These are phyloP conservation scores for Lyophyllum decastes DNA, from an alignment of 768 basidiomycete genomes.

Conservation along the genomic window DNA sequence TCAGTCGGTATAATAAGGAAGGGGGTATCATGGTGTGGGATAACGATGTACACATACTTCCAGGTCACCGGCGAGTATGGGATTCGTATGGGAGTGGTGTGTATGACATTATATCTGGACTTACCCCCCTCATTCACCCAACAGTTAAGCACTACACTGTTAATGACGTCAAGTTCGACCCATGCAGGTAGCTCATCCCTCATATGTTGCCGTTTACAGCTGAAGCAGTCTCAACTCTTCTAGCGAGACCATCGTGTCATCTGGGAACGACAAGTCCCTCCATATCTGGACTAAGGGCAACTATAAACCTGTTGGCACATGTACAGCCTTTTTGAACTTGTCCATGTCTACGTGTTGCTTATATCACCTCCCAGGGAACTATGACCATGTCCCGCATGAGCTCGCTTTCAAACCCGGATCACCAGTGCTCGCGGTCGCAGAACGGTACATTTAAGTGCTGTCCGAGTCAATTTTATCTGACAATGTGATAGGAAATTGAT, in stretches of 20 bases:
- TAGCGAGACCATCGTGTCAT: constrained; percentile 47
- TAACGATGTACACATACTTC: constrained; percentile 19
- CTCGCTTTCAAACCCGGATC: constrained; percentile 45
- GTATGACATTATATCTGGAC: background rate
- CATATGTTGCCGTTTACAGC: background rate
- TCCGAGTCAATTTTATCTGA: background rate
- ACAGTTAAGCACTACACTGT: constrained; percentile 55
- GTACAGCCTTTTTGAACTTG: background rate
- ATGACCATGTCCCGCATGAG: constrained; percentile 37
- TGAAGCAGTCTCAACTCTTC: background rate
- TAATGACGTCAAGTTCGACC: constrained; percentile 57
- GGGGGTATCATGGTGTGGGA: constrained; percentile 49
- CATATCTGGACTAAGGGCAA: constrained; percentile 39
- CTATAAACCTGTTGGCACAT: constrained; percentile 2
- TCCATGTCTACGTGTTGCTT: background rate
- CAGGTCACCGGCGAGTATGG: constrained; percentile 21
- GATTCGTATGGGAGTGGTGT: background rate
- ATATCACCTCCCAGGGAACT: constrained; percentile 17
- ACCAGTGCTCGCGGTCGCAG: constrained; percentile 42
- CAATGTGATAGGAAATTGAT: constrained; percentile 14
- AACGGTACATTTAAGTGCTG: constrained; percentile 28
- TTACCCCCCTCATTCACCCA: constrained; percentile 14
- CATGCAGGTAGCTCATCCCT: constrained; percentile 38
- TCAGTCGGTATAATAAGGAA: constrained; percentile 44
- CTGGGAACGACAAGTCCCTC: constrained; percentile 46